Evolutionary conservation across 139 green algal genomes (phyloP).

Genomic region (Diplosphaera chodatii): DNA sequence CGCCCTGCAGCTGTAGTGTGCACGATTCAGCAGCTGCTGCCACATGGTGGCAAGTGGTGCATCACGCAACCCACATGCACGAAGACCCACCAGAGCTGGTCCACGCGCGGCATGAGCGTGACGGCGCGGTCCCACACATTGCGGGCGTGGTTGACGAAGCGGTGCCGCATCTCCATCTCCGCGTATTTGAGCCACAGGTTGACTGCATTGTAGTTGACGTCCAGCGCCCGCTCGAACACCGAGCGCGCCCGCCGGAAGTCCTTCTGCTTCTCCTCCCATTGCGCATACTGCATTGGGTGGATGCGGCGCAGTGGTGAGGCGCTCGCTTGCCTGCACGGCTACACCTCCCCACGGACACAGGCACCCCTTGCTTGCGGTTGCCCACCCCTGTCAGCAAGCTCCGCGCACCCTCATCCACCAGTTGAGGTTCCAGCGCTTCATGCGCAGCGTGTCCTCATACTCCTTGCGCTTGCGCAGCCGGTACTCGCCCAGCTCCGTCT

Average conservation of each 20-base stretch:
- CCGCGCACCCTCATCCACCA: conserved; percentile 86
- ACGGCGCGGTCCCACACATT: conserved; percentile 98
- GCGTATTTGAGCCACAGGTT: conserved; percentile 91
- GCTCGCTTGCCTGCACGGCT: no score
- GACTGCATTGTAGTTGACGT: conserved; percentile 76
- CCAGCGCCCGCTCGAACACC: conserved; percentile 93
- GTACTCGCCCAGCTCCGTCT: conserved; percentile 77
- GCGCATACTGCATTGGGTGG: conserved; percentile 63
- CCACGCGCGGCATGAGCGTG: conserved; percentile 84
- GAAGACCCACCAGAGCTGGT: conserved; percentile 87
- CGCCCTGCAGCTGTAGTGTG: no score
- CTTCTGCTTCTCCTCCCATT: conserved; percentile 95
- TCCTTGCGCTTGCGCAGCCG: conserved; percentile 85
- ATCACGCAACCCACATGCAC: no score
- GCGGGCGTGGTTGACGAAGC: conserved; percentile 95
- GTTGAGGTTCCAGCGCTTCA: conserved; percentile 80
- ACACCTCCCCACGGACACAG: no score
- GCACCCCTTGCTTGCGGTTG: no score
- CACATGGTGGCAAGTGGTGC: no score
- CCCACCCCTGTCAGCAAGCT: no score
- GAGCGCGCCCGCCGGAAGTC: conserved; percentile 88
- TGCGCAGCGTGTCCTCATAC: conserved; percentile 89
- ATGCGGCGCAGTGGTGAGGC: no score
- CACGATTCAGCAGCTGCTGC: no score
- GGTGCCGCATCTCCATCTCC: conserved; percentile 75